Conservation (phyloP, 371 early-diverging fungal genomes). For the Vairimorpha necatrix region DNA sequence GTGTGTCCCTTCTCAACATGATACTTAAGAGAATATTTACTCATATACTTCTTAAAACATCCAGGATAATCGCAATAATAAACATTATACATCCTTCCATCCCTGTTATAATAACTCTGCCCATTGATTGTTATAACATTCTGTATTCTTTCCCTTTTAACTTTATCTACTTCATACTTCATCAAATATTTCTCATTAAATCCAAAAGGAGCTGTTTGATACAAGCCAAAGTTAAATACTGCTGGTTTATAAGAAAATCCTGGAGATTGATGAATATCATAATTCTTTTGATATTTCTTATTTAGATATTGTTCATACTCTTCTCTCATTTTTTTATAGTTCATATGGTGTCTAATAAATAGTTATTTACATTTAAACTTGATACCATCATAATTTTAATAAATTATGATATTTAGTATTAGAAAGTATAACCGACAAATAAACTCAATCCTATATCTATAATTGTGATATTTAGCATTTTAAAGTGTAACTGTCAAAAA, state of each 20-base stretch:
- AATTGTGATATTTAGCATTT: too few species aligned
- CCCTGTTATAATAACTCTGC: not conserved
- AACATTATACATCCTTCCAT: not conserved
- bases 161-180: not conserved
- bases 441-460: too few species aligned
- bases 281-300: constrained; percentile 9
- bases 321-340: constrained; percentile 1
- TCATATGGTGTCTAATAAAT: too few species aligned
- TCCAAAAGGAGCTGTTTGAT: not conserved
- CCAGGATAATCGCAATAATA: not conserved
- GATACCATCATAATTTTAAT: too few species aligned
- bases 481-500: too few species aligned
- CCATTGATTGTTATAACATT: not conserved
- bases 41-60: constrained; percentile 6
- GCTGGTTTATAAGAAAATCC: constrained; percentile 6
- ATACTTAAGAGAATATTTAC: constrained; percentile 12
- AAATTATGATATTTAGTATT: too few species aligned
- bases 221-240: not conserved
- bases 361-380: too few species aligned
- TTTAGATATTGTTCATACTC: constrained; percentile 6
- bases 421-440: too few species aligned
- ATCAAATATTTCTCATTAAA: not conserved
- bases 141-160: not conserved
- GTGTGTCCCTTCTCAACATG: not conserved
- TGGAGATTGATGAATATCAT: not conserved